Percentiles rank a stretch among this genome's conserved stretches.
These are phyloP conservation scores for Posidonia oceanica DNA, from an alignment of 116 monocot species.

Conservation along the genomic window DNA sequence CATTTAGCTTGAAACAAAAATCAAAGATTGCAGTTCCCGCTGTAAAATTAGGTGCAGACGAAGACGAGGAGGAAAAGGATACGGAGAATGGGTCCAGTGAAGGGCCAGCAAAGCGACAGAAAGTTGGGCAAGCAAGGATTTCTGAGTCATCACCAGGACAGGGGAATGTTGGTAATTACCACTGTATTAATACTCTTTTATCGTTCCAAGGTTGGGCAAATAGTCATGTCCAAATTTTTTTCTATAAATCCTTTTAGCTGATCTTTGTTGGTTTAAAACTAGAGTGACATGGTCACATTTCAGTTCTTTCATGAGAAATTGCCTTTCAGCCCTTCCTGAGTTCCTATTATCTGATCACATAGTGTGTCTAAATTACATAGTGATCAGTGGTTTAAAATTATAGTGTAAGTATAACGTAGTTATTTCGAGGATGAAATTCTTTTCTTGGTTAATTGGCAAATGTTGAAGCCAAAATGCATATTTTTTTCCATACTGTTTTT, in stretches of 20 bases:
- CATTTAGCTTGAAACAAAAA: conserved; percentile 94
- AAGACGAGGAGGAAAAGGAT: conserved; percentile 59
- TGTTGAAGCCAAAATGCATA: too few relatives aligned
- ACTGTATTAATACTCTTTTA: not conserved
- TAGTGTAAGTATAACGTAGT: too few relatives aligned
- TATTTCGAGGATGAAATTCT: too few relatives aligned
- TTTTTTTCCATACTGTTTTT: too few relatives aligned
- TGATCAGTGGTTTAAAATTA: too few relatives aligned
- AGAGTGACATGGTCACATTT: too few relatives aligned
- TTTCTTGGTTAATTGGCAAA: too few relatives aligned
- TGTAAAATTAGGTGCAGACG: conserved; percentile 67
- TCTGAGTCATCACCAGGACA: conserved; percentile 14
- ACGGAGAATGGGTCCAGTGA: conserved; percentile 19
- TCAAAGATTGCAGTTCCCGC: conserved; percentile 57
- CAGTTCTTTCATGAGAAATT: too few relatives aligned
- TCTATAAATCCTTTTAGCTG: not conserved
- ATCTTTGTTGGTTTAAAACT: not conserved
- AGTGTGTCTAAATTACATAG: too few relatives aligned
- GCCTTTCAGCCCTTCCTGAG: too few relatives aligned
- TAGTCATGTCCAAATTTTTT: not conserved
- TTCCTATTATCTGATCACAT: too few relatives aligned
- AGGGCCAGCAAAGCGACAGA: conserved; percentile 49
- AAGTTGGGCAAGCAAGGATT: conserved; percentile 18
- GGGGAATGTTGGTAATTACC: conserved; percentile 62
- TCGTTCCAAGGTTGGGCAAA: not conserved